phyloP scores from a whole-genome alignment of 1,139 yeast species.

The Zygosaccharomyces pseudobailii region DNA sequence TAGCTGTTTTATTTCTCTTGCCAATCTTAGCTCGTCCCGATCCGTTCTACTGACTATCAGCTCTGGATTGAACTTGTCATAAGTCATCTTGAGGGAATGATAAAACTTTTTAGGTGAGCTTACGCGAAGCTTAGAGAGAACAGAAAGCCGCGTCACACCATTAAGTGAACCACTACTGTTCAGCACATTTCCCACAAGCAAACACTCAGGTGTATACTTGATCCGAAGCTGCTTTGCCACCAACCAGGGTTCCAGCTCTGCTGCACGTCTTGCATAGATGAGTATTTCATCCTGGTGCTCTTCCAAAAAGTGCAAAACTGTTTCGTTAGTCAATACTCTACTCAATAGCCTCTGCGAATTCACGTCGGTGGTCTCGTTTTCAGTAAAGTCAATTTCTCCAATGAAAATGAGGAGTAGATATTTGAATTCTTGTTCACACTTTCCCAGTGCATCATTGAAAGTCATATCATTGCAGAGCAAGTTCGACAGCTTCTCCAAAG shows the following conservation, averaged over 20 bases:
- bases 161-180: slow-evolving; percentile 31
- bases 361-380: slow-evolving; percentile 14
- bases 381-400: slow-evolving; percentile 22
- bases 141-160: slow-evolving; percentile 33
- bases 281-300: slow-evolving; percentile 27
- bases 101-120: slow-evolving; percentile 29
- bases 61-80: slow-evolving; percentile 36
- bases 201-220: slow-evolving; percentile 33
- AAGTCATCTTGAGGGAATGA: slow-evolving; percentile 26
- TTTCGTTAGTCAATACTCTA: slow-evolving; percentile 27
- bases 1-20: slow-evolving; percentile 36
- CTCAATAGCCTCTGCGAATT: slow-evolving; percentile 30
- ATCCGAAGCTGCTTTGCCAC: slow-evolving; percentile 31
- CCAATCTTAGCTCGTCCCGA: slow-evolving; percentile 33
- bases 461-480: slow-evolving; percentile 5
- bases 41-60: slow-evolving; percentile 35
- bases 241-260: slow-evolving; percentile 35
- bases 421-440: slow-evolving; percentile 32
- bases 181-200: slow-evolving; percentile 37
- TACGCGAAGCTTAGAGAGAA: slow-evolving; percentile 29
- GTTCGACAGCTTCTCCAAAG: slow-evolving; percentile 5
- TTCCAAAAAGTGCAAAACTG: slow-evolving; percentile 23
- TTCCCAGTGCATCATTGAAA: slow-evolving; percentile 33
- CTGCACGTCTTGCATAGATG: slow-evolving; percentile 32
- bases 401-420: slow-evolving; percentile 32